Evolutionary conservation across 345 rosid genomes (phyloP).

Genomic region (Lepidium didymum): DNA sequence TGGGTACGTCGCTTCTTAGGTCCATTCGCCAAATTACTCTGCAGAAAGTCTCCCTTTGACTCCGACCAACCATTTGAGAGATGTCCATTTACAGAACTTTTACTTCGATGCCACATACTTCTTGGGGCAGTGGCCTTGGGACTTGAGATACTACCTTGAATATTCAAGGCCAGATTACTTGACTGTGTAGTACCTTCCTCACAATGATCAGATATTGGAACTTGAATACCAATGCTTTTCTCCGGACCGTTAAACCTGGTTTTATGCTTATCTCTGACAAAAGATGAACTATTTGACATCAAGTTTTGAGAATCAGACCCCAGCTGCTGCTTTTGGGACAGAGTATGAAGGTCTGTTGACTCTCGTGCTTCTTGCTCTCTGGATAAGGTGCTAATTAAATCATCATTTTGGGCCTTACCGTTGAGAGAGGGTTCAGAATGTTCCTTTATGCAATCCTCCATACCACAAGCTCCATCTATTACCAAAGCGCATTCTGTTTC

Average conservation of each 20-base stretch:
- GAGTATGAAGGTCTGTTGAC: slow-evolving; percentile 21
- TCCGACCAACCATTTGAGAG: slow-evolving; percentile 69
- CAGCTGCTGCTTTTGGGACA: slow-evolving; percentile 25
- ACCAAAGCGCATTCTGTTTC: slow-evolving; percentile 32
- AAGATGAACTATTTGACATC: slow-evolving; percentile 20
- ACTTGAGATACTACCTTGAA: slow-evolving; percentile 55
- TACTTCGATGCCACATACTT: slow-evolving; percentile 67
- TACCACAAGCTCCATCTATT: slow-evolving; percentile 24
- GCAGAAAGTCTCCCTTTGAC: slow-evolving; percentile 48
- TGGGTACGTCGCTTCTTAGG: slow-evolving; percentile 88
- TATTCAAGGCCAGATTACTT: slow-evolving; percentile 47
- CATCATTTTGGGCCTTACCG: slow-evolving; percentile 19
- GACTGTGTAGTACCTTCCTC: slow-evolving; percentile 38
- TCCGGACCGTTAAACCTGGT: slow-evolving; percentile 25
- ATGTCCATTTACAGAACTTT: slow-evolving; percentile 49
- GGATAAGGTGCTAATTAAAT: slow-evolving; percentile 18
- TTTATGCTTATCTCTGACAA: slow-evolving; percentile 31
- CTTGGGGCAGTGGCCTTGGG: slow-evolving; percentile 87
- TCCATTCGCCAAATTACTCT: slow-evolving; percentile 62
- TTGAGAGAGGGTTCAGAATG: slow-evolving; percentile 24
- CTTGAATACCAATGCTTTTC: slow-evolving; percentile 47
- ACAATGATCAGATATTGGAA: slow-evolving; percentile 42
- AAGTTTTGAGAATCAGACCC: slow-evolving; percentile 30
- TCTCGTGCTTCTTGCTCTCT: slow-evolving; percentile 30
- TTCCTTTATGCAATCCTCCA: slow-evolving; percentile 23